A percentile compares a stretch with the other conserved stretches of the same genome.
These are phyloP conservation scores for Paxillus rubicundulus DNA, from an alignment of 768 basidiomycete genomes.

Conservation along the genomic window DNA sequence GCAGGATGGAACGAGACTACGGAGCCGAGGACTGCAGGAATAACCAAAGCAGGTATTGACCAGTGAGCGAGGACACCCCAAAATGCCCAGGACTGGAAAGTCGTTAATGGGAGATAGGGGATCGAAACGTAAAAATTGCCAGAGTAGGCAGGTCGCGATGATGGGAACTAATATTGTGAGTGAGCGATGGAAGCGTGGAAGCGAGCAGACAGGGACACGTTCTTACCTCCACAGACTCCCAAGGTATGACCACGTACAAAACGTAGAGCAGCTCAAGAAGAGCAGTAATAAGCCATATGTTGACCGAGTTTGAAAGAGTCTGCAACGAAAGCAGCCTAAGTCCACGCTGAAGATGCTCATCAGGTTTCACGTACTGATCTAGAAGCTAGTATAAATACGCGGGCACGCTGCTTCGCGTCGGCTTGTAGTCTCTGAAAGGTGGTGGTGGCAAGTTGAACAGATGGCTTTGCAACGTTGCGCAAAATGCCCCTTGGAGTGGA, in stretches of 20 bases:
- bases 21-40: constrained; percentile 56
- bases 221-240: constrained; percentile 44
- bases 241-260: constrained; percentile 51
- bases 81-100: constrained; percentile 46
- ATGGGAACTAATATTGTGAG: constrained; percentile 10
- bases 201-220: background rate
- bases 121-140: constrained; percentile 26
- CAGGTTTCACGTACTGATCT: constrained; percentile 25
- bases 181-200: constrained; percentile 2
- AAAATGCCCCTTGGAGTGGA: constrained; percentile 30
- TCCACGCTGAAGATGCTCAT: background rate
- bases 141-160: constrained; percentile 9
- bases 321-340: constrained; percentile 15
- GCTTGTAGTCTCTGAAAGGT: constrained; percentile 21
- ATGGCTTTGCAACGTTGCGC: constrained; percentile 19
- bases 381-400: constrained; percentile 18
- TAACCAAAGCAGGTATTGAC: constrained; percentile 56
- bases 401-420: constrained; percentile 17
- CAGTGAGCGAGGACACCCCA: constrained; percentile 60
- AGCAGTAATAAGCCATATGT: constrained; percentile 57
- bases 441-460: constrained; percentile 19
- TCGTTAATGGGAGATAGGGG: constrained; percentile 47
- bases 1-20: constrained; percentile 62
- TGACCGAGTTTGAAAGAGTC: constrained; percentile 66
- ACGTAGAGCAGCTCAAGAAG: constrained; percentile 55